Evolutionary conservation across 2,329 filamentous ascomycete species (phyloP).

Genomic region (Verticillium alfalfae): DNA sequence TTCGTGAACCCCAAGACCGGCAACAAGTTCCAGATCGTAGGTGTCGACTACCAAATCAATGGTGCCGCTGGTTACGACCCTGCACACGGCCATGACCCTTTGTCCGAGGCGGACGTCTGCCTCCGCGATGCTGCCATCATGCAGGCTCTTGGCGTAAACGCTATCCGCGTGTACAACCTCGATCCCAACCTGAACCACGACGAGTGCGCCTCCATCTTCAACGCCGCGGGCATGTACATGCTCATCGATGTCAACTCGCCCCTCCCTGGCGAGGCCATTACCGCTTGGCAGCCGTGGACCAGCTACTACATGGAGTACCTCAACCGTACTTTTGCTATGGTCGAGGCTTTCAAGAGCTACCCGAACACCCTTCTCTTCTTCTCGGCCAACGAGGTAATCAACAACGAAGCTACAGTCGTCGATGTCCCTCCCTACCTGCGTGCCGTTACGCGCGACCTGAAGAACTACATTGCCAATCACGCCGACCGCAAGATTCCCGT

Average conservation of each 20-base stretch:
- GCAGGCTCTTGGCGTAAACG: constrained; percentile 60
- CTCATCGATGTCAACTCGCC: constrained; percentile 65
- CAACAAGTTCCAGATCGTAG: constrained; percentile 60
- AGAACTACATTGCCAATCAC: constrained; percentile 72
- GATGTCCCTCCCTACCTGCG: constrained; percentile 64
- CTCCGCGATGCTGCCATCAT: constrained; percentile 61
- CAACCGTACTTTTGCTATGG: constrained; percentile 61
- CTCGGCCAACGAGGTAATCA: constrained; percentile 77
- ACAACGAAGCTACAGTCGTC: constrained; percentile 56
- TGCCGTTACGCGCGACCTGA: constrained; percentile 73
- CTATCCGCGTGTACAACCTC: constrained; percentile 66
- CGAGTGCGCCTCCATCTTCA: constrained; percentile 62
- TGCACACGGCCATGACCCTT: constrained; percentile 46
- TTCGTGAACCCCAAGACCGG: constrained; percentile 56
- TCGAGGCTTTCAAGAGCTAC: constrained; percentile 62
- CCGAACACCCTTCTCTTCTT: constrained; percentile 75
- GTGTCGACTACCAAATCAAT: constrained; percentile 65
- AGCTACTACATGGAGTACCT: constrained; percentile 56
- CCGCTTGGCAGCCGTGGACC: constrained; percentile 48
- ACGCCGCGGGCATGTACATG: constrained; percentile 64
- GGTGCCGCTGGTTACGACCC: constrained; percentile 59
- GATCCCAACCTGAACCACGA: constrained; percentile 62
- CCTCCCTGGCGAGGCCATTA: constrained; percentile 50
- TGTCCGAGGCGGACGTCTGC: constrained; percentile 53
- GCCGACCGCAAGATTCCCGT: constrained; percentile 65